Conservation (phyloP, 2,329 filamentous ascomycete species). For the Paraphoma sp. region DNA sequence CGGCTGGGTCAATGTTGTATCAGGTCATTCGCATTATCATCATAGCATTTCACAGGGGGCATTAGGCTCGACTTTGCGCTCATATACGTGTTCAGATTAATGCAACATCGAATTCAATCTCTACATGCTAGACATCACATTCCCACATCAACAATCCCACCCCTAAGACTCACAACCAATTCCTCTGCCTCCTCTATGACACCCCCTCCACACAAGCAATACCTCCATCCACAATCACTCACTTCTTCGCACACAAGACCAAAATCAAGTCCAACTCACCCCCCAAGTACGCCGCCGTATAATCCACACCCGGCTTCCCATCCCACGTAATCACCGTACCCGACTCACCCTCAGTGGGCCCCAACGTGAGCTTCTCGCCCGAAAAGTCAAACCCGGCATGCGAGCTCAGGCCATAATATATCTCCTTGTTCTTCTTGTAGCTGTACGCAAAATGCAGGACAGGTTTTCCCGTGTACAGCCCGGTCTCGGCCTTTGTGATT, state of each 20-base stretch:
- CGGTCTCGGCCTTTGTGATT: slow-evolving; percentile 17
- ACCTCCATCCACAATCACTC: background rate
- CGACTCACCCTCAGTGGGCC: slow-evolving; percentile 1
- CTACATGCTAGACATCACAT: no score
- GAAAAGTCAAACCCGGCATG: slow-evolving; percentile 26
- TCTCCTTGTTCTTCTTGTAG: slow-evolving; percentile 12
- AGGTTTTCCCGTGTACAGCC: slow-evolving; percentile 19
- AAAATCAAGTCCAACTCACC: slow-evolving; percentile 26
- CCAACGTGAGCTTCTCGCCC: slow-evolving; percentile 22
- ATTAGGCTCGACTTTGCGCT: background rate
- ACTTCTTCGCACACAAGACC: slow-evolving; percentile 17
- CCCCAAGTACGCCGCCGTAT: slow-evolving; percentile 12
- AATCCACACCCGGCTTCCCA: slow-evolving; percentile 15
- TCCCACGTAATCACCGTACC: slow-evolving; percentile 20
- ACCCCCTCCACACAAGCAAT: background rate
- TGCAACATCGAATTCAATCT: no score
- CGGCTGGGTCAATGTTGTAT: background rate
- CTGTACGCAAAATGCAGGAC: slow-evolving; percentile 33
- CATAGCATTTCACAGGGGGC: background rate
- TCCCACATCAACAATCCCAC: no score
- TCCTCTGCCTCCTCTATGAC: no score
- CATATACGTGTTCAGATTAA: background rate
- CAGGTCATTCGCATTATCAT: background rate
- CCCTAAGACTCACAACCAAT: no score
- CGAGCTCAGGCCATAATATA: slow-evolving; percentile 35